Conservation (phyloP, 2,329 filamentous ascomycete genomes). For the Colletotrichum musicola region DNA sequence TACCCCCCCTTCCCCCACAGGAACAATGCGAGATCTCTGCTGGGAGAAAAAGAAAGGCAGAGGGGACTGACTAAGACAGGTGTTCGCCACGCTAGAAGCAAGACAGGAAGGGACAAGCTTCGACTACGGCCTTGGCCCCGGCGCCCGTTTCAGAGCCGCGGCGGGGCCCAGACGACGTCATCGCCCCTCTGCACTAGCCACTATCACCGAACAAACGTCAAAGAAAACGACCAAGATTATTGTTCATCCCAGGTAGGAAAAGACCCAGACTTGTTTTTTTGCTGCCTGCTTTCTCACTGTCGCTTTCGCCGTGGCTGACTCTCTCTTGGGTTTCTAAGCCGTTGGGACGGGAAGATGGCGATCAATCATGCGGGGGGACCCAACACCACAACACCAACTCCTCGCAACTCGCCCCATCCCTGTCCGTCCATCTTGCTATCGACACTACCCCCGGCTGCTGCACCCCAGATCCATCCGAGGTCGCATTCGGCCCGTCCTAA, state of each 20-base stretch:
- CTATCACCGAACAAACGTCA: conserved; percentile 3
- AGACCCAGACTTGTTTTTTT: background rate
- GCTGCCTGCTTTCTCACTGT: background rate
- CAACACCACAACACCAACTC: background rate
- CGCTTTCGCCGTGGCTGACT: background rate
- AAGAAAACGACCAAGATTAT: background rate
- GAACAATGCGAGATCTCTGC: background rate
- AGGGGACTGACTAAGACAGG: conserved; percentile 3
- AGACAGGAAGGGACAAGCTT: conserved; percentile 22
- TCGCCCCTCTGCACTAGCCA: background rate
- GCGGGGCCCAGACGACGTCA: conserved; percentile 27
- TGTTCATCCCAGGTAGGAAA: background rate
- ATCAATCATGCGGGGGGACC: conserved; percentile 27
- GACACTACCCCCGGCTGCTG: background rate
- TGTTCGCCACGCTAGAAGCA: background rate
- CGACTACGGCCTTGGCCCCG: conserved; percentile 23
- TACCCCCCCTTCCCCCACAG: background rate
- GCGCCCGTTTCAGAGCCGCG: conserved; percentile 35
- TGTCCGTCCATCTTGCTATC: background rate
- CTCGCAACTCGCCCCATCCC: conserved; percentile 12
- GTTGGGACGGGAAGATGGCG: conserved; percentile 3
- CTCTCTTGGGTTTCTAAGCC: background rate
- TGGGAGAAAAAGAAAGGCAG: too few species aligned
- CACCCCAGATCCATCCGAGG: conserved; percentile 9
- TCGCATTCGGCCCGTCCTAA: conserved; percentile 32